Percentiles rank a stretch among this genome's conserved stretches.
phyloP scores from a whole-genome alignment of 2,329 filamentous ascomycete genomes.

The Colletotrichum chlorophyti region DNA sequence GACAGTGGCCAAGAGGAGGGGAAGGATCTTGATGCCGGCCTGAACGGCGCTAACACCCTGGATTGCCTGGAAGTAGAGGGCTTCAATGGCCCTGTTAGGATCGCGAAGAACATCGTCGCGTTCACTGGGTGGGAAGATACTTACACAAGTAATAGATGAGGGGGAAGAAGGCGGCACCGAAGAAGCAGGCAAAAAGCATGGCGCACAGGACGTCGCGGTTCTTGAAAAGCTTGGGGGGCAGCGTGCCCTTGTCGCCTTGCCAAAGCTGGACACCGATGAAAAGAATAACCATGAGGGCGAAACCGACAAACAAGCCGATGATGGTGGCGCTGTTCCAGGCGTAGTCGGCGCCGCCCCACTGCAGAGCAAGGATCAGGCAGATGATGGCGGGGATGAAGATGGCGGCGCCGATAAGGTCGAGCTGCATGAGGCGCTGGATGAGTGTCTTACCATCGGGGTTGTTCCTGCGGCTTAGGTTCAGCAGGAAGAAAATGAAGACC shows the following conservation, averaged over 20 bases:
- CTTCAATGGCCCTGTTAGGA: conserved; percentile 35
- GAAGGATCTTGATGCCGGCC: conserved; percentile 62
- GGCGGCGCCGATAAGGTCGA: conserved; percentile 62
- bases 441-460: conserved; percentile 42
- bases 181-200: conserved; percentile 52
- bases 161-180: conserved; percentile 59
- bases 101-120: background rate
- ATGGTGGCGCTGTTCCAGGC: conserved; percentile 56
- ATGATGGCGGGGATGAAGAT: conserved; percentile 59
- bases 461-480: conserved; percentile 42
- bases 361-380: conserved; percentile 60
- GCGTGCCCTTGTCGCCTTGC: conserved; percentile 54
- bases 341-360: conserved; percentile 62
- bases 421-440: conserved; percentile 45
- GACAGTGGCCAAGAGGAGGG: conserved; percentile 58
- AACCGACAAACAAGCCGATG: conserved; percentile 58
- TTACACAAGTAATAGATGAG: conserved; percentile 61
- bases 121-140: conserved; percentile 22
- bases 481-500: conserved; percentile 51
- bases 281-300: conserved; percentile 49
- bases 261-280: conserved; percentile 56
- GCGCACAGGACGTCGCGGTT: conserved; percentile 48
- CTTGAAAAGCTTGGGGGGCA: conserved; percentile 56
- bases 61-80: conserved; percentile 61
- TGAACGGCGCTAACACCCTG: conserved; percentile 58